These are phyloP conservation scores for Pycnococcus provasolii DNA, from an alignment of 139 green algal species.

Conservation along the genomic window DNA sequence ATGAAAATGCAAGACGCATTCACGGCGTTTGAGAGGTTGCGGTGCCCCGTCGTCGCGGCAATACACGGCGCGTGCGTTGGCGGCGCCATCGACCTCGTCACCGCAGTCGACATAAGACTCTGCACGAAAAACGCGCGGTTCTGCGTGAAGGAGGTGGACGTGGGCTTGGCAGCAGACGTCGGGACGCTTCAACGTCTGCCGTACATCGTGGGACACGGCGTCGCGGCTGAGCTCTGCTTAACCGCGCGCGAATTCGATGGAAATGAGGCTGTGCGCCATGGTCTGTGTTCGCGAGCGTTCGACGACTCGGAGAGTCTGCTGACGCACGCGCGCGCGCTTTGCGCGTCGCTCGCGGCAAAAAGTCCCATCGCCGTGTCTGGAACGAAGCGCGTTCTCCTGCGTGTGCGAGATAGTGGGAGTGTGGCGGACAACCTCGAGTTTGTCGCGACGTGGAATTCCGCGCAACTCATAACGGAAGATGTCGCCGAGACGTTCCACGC, in stretches of 20 bases:
- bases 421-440: conserved; percentile 47
- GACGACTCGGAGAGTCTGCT: conserved; percentile 3
- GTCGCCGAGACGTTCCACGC: conserved; percentile 35
- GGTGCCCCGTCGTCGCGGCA: conserved; percentile 46
- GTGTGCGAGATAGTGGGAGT: conserved; percentile 34
- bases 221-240: conserved; percentile 62
- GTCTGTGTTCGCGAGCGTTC: conserved; percentile 18
- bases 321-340: background rate
- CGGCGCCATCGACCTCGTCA: conserved; percentile 74
- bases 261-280: conserved; percentile 24
- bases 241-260: conserved; percentile 41
- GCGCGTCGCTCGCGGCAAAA: conserved; percentile 44
- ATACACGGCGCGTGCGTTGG: conserved; percentile 65
- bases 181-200: conserved; percentile 79
- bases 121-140: conserved; percentile 55
- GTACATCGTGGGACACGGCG: conserved; percentile 64
- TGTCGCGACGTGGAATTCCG: conserved; percentile 53
- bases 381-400: conserved; percentile 69
- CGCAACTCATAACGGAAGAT: conserved; percentile 40
- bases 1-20: conserved; percentile 40
- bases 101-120: conserved; percentile 71
- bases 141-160: conserved; percentile 87
- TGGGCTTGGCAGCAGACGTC: conserved; percentile 77
- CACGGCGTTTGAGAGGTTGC: conserved; percentile 48
- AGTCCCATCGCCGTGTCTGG: conserved; percentile 48